Evolutionary conservation across 345 rosid species (phyloP).

Genomic region (Nephelium lappaceum): DNA sequence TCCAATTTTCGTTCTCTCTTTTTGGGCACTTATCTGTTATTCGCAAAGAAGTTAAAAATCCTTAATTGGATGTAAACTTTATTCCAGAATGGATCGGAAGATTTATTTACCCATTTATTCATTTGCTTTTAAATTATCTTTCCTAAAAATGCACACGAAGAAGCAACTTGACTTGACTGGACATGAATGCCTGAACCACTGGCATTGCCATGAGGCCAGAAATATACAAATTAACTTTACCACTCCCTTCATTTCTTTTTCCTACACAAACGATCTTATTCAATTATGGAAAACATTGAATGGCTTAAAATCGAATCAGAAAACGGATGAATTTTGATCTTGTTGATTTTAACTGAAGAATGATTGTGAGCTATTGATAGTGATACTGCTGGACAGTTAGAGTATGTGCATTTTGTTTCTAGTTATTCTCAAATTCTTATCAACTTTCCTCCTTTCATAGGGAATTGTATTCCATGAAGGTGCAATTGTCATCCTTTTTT

Average conservation of each 20-base stretch:
- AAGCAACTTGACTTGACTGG: slow-evolving; percentile 20
- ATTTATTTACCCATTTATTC: neutral
- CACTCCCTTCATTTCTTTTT: neutral
- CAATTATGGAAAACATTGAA: slow-evolving; percentile 8
- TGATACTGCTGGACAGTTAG: neutral
- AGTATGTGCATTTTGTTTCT: slow-evolving; percentile 22
- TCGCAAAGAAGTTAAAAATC: neutral
- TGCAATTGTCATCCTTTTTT: neutral
- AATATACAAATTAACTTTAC: neutral
- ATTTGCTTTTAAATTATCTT: neutral
- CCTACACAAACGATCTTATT: neutral
- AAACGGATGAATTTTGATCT: neutral
- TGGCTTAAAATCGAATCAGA: slow-evolving; percentile 4
- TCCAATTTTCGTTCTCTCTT: too few relatives aligned
- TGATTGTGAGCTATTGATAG: slow-evolving; percentile 10
- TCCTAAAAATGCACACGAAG: neutral
- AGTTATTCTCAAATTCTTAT: slow-evolving; percentile 5
- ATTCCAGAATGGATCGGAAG: neutral
- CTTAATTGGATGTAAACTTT: slow-evolving; percentile 1
- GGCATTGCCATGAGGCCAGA: neutral
- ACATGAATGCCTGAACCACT: neutral
- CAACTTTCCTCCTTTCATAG: slow-evolving; percentile 1
- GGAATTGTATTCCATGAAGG: neutral
- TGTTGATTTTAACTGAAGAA: slow-evolving; percentile 12
- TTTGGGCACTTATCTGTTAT: neutral